Evolutionary conservation across 805 yeast genomes (phyloP), one percentile per base, ranked within the genome.

Genomic region (Wickerhamiella azymoides): DNA sequence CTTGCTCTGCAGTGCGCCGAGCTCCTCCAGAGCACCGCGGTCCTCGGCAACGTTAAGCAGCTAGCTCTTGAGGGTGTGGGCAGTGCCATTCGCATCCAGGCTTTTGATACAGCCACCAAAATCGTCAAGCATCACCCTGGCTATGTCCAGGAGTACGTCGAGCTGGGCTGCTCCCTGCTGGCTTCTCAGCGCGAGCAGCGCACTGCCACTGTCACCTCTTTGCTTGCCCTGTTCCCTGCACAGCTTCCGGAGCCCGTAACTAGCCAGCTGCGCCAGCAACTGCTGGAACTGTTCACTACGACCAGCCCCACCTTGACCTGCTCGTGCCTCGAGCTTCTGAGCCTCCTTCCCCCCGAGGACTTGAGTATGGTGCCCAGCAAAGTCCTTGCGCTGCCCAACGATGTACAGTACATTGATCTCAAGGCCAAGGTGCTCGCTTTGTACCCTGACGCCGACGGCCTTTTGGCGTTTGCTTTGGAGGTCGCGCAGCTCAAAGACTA

Each of bases 81-180:
- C 21, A 19, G 28, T 10, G 45, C 45, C n/a, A 41, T 41, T 13
- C 45, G 45, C 16, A 19, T 24, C 10, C 21, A 24, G 5, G 45
- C 45, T 2, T 25, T 41, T 25, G 39, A 33, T 16, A 32, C 45
- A 14, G 39, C 33, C 11, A 27, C 35, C 19, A 41, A 41, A 13
- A 26, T 41, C 17, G 18, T 41, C 32, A 32, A 16, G 11, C 19
- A 24, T 16, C 39, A 41, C 19, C 26, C 27, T 10, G 39, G 19
- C 6, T 14, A 26, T 11, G 21, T 36, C 19, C 77, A 76, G 46
- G 73, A 72, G 26, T 77, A 79, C 48, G 70, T 77, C 40, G 66
- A 76, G 36, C 64, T 77, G 35, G 66, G 77, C 43, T 65, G 77
- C 24, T 66, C 73, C 30, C 68, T 69, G 36, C 62, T 67, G 10